Conservation (phyloP, 108 stramenopile genomes). For the Licmophora abbreviata region DNA sequence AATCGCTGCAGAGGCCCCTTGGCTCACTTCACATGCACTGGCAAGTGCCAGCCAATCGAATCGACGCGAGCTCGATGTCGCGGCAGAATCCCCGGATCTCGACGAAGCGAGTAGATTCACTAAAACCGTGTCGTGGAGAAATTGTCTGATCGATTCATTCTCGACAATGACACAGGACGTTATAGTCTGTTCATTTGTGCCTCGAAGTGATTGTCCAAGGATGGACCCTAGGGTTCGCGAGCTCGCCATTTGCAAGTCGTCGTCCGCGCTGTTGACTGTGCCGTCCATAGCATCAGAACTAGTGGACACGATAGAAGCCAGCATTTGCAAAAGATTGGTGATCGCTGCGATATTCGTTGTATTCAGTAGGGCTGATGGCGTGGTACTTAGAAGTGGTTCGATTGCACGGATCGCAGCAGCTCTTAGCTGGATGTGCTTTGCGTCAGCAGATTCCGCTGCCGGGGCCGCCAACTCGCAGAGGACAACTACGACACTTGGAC, state of each 20-base stretch:
- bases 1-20: constrained; percentile 7
- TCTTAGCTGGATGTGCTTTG: not conserved
- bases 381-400: constrained; percentile 26
- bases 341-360: not conserved
- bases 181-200: not conserved
- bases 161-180: constrained; percentile 2
- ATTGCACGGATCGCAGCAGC: constrained; percentile 37
- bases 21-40: constrained; percentile 31
- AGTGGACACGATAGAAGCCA: constrained; percentile 11
- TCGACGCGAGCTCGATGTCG: constrained; percentile 8
- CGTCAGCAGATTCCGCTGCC: not conserved
- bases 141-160: constrained; percentile 10
- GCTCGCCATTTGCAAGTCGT: constrained; percentile 23
- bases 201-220: constrained; percentile 14
- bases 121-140: constrained; percentile 4
- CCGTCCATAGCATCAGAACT: not conserved
- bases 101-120: constrained; percentile 20
- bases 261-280: not conserved
- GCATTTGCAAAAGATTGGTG: constrained; percentile 1
- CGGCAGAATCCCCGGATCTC: constrained; percentile 3
- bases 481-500: constrained; percentile 16
- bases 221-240: constrained; percentile 26
- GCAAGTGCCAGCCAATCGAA: constrained; percentile 35
- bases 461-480: constrained; percentile 15
- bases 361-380: not conserved